These are phyloP conservation scores for Fusarium multiceps DNA, from an alignment of 2,329 filamentous ascomycete species.

Conservation along the genomic window DNA sequence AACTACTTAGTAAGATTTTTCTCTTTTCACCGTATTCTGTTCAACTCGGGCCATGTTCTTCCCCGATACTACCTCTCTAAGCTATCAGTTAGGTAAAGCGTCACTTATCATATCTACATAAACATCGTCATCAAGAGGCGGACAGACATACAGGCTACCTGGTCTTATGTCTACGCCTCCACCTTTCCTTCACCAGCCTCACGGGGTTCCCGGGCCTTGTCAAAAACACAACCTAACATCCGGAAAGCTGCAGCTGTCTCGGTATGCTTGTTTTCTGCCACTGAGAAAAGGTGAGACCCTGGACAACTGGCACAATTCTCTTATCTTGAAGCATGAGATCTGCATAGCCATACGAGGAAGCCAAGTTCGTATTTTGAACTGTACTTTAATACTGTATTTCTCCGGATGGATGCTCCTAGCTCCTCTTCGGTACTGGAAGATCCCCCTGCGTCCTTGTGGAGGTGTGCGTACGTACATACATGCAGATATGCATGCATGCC, in stretches of 20 bases:
- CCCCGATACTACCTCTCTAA: slow-evolving; percentile 5
- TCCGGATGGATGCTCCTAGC: slow-evolving; percentile 25
- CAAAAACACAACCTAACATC: slow-evolving; percentile 5
- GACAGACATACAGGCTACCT: not conserved
- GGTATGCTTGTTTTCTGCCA: slow-evolving; percentile 5
- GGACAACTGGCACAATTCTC: not conserved
- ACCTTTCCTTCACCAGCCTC: slow-evolving; percentile 31
- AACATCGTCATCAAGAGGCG: slow-evolving; percentile 22
- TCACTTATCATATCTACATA: slow-evolving; percentile 22
- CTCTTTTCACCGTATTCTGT: slow-evolving; percentile 13
- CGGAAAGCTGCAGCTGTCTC: slow-evolving; percentile 24
- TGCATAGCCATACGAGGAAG: slow-evolving; percentile 33
- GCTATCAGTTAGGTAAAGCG: not conserved
- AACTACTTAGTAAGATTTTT: not conserved
- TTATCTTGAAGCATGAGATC: slow-evolving; percentile 34
- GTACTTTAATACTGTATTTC: slow-evolving; percentile 11
- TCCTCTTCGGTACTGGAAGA: slow-evolving; percentile 37
- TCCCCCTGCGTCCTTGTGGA: slow-evolving; percentile 35
- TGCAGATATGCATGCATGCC: slow-evolving; percentile 23
- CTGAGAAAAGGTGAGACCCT: not conserved
- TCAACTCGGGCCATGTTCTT: slow-evolving; percentile 8
- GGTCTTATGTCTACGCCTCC: slow-evolving; percentile 9
- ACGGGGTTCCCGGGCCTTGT: slow-evolving; percentile 40
- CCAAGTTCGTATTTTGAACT: slow-evolving; percentile 39
- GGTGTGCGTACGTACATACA: slow-evolving; percentile 12